Base-by-base conservation (phyloP, 495 filamentous ascomycete species). In the Neurospora sp. region DNA sequence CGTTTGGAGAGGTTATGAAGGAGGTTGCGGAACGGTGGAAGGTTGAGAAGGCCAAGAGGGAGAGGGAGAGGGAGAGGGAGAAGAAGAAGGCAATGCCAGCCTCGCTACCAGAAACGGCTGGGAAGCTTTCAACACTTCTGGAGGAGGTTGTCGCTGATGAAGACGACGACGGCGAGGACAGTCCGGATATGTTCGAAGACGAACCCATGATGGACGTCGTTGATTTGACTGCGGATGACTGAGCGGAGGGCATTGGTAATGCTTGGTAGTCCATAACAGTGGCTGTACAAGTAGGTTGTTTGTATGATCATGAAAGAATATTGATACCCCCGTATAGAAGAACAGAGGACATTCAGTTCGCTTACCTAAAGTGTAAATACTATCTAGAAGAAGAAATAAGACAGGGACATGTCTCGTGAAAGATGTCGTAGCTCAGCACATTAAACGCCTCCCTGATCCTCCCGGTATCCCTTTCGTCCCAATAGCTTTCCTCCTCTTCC, bases 1-100 rank as follows among this genome's bases (percentile, higher is more conserved):
- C 87, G 6, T 87, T 87, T 80, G 91, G 89, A 81, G 90, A 90
- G 70, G 83, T 91, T n/a, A 91, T 92, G 90, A 83, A 81, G 79
- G 76, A 86, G 16, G 81, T 91, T 54, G 90, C 84, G 35, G 82
- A 79, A 69, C 79, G 80, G 77, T 92, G 84, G 82, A 74, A 77
- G 46, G 75, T 76, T 70, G 75, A 77, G 75, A 76, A 73, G 75
- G 46, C 70, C 46, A 70, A 71, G 70, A 75, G 70, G 42, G 37
- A 69, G 71, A 16, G 31, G 66, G 66, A 66, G 42, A 42, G 70
- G 35, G 41, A 35, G 35, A 35, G 35, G 35, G 35, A 72, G 73
- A 69, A 71, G 70, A 39, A 35, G 70, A 44, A 49, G 20, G n/a
- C 3, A 41, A 16, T 35, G 35, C 4, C 4, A 35, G 35, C 37